Base-by-base conservation (phyloP, 2,329 filamentous ascomycete genomes). In the Simplicillium aogashimaense region DNA sequence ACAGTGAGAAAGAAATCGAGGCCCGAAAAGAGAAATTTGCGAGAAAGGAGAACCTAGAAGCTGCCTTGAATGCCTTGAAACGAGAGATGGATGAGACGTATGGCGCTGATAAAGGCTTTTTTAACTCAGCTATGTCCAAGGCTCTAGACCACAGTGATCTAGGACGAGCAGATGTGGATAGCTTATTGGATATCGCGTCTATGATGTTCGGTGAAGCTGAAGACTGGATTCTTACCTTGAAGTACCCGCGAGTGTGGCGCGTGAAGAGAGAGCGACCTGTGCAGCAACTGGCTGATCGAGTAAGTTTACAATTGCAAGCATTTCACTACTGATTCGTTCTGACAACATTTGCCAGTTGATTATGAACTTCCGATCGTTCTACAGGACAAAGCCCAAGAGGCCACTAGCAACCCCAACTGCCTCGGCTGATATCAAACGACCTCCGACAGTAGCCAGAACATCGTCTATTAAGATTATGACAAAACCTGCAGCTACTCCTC, bases 11-110 rank as follows among this genome's bases (percentile, higher is more conserved):
- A 39, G 63, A 74, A 50, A 76, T 77, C 10, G 77, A 74, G 49
- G 80, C 79, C 35, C 54, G 64, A 25, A 73, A 72, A 41, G 74
- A 78, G 53, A 75, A 78, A 65, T 81, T 79, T 57, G 74, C 76
- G 43, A 75, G 76, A 47, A 78, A 78, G 48, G 71, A 75, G 50
- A 80, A 86, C 52, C 61, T 78, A 16, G 69, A 74, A 38, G 67
- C 73, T 33, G 72, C 83, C 29, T 55, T 69, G 15, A 63, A 56
- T 41, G 65, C 65, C 9, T 40, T 69, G 40, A 59, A 60, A 35
- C 61, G 55, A 45, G 65, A 68, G 47, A 65, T 69, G 63, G 60
- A 66, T 9, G 60, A 64, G 44, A 63, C 57, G 1, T 68, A 64
- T 37, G 50, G 47, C 3, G 52, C 53, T 4, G 58, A 66, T 15